Conservation (phyloP, 2,329 filamentous ascomycete genomes). For the Blastomyces gilchristii region DNA sequence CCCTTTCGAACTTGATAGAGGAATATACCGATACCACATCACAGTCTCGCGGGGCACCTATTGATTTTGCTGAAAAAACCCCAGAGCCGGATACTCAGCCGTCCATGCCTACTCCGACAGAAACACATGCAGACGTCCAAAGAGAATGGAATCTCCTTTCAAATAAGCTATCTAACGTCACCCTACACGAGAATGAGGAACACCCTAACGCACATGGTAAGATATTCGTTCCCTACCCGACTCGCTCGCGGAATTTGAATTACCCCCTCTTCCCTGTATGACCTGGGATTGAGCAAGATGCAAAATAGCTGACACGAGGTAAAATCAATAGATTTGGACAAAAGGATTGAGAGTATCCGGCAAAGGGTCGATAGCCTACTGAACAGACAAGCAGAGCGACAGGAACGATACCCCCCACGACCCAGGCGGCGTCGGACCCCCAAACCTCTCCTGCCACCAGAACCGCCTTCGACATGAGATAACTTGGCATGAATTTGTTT, state of each 20-base stretch:
- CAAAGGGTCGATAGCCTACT: background rate
- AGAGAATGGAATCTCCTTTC: background rate
- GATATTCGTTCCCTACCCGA: background rate
- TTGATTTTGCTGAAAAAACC: background rate
- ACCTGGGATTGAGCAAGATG: background rate
- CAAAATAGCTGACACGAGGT: background rate
- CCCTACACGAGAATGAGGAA: background rate
- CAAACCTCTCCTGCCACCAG: background rate
- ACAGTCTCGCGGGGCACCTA: background rate
- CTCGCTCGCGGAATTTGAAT: background rate
- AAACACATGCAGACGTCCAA: background rate
- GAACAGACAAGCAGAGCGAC: background rate
- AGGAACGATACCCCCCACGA: background rate
- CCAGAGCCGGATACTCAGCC: background rate
- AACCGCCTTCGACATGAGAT: background rate
- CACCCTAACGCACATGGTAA: background rate
- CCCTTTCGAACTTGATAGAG: background rate
- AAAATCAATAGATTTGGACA: background rate
- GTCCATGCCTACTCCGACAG: background rate
- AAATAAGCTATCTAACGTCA: background rate
- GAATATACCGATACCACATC: background rate
- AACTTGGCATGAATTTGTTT: background rate
- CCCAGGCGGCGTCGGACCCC: background rate
- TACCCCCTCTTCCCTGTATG: background rate
- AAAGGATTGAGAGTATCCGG: too few species aligned